A percentile compares a stretch with the other conserved stretches of the same genome.
Conservation (phyloP, 352 stramenopile species). For the Phytophthora pini region DNA sequence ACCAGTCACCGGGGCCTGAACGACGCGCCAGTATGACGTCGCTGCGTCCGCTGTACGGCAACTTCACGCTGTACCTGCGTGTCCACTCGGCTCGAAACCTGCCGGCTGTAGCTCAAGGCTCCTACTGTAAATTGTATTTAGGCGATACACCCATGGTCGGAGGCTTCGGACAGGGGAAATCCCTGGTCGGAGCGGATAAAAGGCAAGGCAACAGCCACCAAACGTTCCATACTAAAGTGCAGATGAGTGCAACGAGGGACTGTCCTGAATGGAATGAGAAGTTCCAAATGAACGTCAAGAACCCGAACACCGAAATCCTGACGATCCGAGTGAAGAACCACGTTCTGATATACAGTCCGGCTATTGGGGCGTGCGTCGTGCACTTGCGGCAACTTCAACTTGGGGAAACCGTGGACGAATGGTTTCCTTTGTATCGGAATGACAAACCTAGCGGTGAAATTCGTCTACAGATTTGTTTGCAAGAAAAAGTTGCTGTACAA, state of each 20-base stretch:
- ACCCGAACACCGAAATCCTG: slow-evolving; percentile 58
- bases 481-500: slow-evolving; percentile 16
- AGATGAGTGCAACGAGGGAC: slow-evolving; percentile 31
- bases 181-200: slow-evolving; percentile 16
- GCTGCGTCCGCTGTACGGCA: slow-evolving; percentile 15
- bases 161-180: slow-evolving; percentile 36
- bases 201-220: slow-evolving; percentile 37
- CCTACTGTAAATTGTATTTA: slow-evolving; percentile 81
- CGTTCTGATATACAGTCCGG: slow-evolving; percentile 66
- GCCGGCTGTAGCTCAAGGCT: slow-evolving; percentile 44
- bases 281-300: slow-evolving; percentile 62
- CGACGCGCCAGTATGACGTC: slow-evolving; percentile 16
- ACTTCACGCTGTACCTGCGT: slow-evolving; percentile 69
- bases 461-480: slow-evolving; percentile 61
- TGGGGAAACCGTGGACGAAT: slow-evolving; percentile 55
- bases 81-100: slow-evolving; percentile 71
- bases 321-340: slow-evolving; percentile 82
- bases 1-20: slow-evolving; percentile 10
- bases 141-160: slow-evolving; percentile 57
- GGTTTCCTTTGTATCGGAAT: slow-evolving; percentile 64
- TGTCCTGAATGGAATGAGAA: slow-evolving; percentile 82
- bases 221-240: slow-evolving; percentile 69
- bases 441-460: slow-evolving; percentile 48
- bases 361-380: slow-evolving; percentile 65
- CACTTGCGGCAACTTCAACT: slow-evolving; percentile 58